Conservation (phyloP, 1,139 yeast species). For the Pichia sp. region DNA sequence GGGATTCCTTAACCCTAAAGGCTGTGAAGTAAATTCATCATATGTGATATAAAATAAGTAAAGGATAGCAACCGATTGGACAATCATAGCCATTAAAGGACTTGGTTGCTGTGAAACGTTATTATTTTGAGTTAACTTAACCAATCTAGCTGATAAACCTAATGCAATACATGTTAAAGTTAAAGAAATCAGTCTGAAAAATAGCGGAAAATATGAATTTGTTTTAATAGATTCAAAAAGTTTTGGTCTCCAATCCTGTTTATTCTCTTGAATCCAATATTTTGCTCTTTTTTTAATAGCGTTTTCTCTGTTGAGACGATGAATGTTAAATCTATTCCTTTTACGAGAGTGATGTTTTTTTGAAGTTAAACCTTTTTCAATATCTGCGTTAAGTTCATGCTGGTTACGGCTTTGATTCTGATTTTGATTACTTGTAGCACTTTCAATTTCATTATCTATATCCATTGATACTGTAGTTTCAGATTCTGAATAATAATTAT, state of each 20-base stretch:
- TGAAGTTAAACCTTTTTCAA: constrained; percentile 17
- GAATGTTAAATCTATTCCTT: constrained; percentile 25
- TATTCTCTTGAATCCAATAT: constrained; percentile 62
- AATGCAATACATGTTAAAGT: constrained; percentile 56
- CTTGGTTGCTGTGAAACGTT: constrained; percentile 75
- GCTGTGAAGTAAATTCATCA: constrained; percentile 90
- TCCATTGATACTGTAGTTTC: no score
- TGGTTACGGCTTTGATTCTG: background rate
- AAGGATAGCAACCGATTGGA: constrained; percentile 70
- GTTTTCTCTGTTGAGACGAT: constrained; percentile 18
- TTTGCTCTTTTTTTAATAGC: constrained; percentile 46
- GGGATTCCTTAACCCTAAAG: constrained; percentile 82
- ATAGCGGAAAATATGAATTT: constrained; percentile 76
- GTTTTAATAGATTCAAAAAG: constrained; percentile 55
- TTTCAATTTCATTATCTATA: no score
- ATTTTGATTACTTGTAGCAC: background rate
- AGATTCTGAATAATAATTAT: background rate
- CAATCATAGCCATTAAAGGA: constrained; percentile 86
- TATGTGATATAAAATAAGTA: constrained; percentile 78
- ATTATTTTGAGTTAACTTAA: constrained; percentile 37
- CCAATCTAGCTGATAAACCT: constrained; percentile 63
- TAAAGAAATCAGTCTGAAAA: constrained; percentile 64
- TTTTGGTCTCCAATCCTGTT: constrained; percentile 60
- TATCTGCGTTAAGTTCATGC: constrained; percentile 4
- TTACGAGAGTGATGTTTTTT: constrained; percentile 1